Percentiles rank a stretch among this genome's conserved stretches.
Conservation (phyloP, 495 filamentous ascomycete genomes). For the Xylaria flabelliformis region DNA sequence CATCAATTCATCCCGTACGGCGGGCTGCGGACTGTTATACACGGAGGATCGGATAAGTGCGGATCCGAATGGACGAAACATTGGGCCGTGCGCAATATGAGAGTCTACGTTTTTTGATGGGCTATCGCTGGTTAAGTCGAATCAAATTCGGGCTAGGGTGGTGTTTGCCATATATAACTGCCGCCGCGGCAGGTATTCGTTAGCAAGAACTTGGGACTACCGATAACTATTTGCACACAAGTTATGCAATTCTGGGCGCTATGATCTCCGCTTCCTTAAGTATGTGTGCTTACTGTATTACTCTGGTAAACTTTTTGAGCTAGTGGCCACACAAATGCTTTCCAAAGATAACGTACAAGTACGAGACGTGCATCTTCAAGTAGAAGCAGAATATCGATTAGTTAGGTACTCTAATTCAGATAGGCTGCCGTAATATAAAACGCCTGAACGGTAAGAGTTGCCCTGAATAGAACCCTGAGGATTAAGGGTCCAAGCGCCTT, state of each 20-base stretch:
- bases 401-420: too few relatives aligned
- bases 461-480: neutral
- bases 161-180: neutral
- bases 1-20: neutral
- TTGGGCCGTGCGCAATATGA: neutral
- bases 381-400: neutral
- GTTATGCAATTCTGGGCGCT: neutral
- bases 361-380: neutral
- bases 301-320: neutral
- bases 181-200: neutral
- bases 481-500: slow-evolving; percentile 15
- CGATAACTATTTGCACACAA: neutral
- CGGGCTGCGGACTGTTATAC: neutral
- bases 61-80: neutral
- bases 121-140: neutral
- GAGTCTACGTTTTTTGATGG: neutral
- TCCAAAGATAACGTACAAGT: neutral
- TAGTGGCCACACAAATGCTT: neutral
- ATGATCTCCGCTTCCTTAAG: neutral
- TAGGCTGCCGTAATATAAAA: neutral
- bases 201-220: too few relatives aligned
- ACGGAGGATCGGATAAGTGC: slow-evolving; percentile 16
- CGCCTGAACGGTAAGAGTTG: neutral
- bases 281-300: neutral
- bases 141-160: neutral